A percentile compares a stretch with the other conserved stretches of the same genome.
Evolutionary conservation across 805 yeast genomes (phyloP).

Genomic region (Grigorovia jiainica): DNA sequence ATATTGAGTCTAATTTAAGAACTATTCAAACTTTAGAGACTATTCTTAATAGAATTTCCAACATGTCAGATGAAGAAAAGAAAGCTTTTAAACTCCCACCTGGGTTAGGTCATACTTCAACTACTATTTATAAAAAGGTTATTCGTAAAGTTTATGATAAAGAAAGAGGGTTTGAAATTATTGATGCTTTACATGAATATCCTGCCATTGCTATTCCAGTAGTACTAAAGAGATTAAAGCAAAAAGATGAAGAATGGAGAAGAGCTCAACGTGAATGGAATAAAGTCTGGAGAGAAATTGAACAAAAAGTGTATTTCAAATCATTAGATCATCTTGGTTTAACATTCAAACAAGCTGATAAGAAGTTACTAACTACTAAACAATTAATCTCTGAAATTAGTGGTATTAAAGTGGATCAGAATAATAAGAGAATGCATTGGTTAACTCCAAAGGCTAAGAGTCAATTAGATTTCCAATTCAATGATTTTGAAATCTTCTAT

Average conservation of each 20-base stretch:
- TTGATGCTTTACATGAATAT: slow-evolving; percentile 88
- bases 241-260: slow-evolving; percentile 98
- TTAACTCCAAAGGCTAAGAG: slow-evolving; percentile 80
- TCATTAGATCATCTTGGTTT: slow-evolving; percentile 91
- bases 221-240: slow-evolving; percentile 84
- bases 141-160: slow-evolving; percentile 86
- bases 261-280: slow-evolving; percentile 98
- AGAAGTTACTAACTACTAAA: slow-evolving; percentile 80
- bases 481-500: slow-evolving; percentile 57
- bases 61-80: slow-evolving; percentile 87
- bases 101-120: slow-evolving; percentile 86
- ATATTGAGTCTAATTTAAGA: slow-evolving; percentile 88
- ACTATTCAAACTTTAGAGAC: slow-evolving; percentile 94
- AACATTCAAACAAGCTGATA: slow-evolving; percentile 94
- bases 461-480: slow-evolving; percentile 52
- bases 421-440: slow-evolving; percentile 77
- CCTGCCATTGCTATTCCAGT: slow-evolving; percentile 95
- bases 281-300: slow-evolving; percentile 97
- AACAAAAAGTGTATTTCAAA: slow-evolving; percentile 87
- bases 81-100: slow-evolving; percentile 78
- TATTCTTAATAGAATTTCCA: slow-evolving; percentile 85
- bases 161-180: slow-evolving; percentile 92
- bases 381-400: slow-evolving; percentile 86
- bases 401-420: slow-evolving; percentile 84
- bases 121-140: slow-evolving; percentile 87